These are phyloP conservation scores for Cytospora paraplurivora DNA, from an alignment of 2,329 filamentous ascomycete species.

Conservation along the genomic window DNA sequence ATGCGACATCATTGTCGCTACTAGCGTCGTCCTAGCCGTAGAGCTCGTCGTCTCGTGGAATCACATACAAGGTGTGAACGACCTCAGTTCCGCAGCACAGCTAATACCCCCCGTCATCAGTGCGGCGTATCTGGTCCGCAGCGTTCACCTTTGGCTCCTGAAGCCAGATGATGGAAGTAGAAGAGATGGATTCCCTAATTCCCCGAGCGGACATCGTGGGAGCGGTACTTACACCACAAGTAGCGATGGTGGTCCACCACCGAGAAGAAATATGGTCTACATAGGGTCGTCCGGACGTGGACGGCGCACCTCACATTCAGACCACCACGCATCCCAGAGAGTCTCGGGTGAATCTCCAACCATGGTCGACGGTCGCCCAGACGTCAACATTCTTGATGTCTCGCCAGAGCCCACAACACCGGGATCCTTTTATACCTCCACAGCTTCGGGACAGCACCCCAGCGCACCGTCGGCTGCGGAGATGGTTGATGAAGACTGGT, in stretches of 20 bases:
- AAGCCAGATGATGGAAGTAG: constrained; percentile 8
- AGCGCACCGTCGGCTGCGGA: background rate
- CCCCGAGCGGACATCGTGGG: background rate
- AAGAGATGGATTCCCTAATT: background rate
- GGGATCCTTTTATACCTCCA: background rate
- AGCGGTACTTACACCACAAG: background rate
- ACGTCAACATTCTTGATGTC: background rate
- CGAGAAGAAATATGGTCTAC: background rate
- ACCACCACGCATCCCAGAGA: background rate
- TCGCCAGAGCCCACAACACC: constrained; percentile 1
- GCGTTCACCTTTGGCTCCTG: constrained; percentile 20
- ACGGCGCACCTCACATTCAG: background rate
- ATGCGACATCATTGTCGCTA: constrained; percentile 30
- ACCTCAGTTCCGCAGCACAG: constrained; percentile 34
- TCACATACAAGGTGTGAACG: constrained; percentile 33
- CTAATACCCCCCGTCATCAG: constrained; percentile 28
- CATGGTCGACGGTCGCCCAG: background rate
- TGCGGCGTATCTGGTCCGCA: constrained; percentile 20
- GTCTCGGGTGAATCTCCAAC: background rate
- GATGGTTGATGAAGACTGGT: background rate
- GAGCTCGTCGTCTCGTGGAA: constrained; percentile 33
- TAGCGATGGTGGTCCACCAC: background rate
- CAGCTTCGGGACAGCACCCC: background rate
- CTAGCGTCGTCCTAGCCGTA: constrained; percentile 30
- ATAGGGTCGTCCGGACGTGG: background rate